Evolutionary conservation across 2,329 filamentous ascomycete species (phyloP), one percentile per base, ranked within the genome.

Genomic region (Talaromyces sp.): DNA sequence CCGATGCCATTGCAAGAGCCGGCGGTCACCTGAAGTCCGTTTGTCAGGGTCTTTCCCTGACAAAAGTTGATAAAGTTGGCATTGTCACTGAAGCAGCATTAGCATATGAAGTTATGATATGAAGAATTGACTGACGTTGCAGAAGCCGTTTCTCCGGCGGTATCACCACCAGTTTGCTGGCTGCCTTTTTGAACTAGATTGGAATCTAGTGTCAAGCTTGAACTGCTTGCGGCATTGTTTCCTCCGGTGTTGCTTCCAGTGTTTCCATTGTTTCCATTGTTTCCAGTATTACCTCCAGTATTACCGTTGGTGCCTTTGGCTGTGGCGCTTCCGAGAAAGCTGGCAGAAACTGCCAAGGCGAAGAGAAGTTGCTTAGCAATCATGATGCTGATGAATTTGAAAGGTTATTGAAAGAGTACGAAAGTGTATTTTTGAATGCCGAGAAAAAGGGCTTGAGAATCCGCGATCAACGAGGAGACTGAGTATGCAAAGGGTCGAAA

Each of bases 41-140:
- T 86, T 67, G 85, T 87, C 64, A 84, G 70, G 3, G 79, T 81
- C 72, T 84, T 81, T 67, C 83, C 84, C 6, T 77, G 72, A 71
- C 85, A 87, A 74, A 86, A 84, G 77, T 86, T 86, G 80, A 87
- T 86, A 74, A 87, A 87, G 76, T 87, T 87, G 72, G 80, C 79
- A 22, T 74, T 60, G 66, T 85, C 81, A 47, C 81, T 84, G 58
- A 13, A 37, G 70, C 33, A 25, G 41, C 71, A 67, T 64, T 56
- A 43, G 61, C 31, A 52, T 19, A n/a, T 22, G 56, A 33, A 19
- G 52, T 33, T 19, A 57, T 25, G 13, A 31, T 58, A 17, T 43
- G 52, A 25, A 56, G 15, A 6, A 33, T 39, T 25, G 27, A 69
- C 77, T 67, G 71, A 84, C 81, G 81, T 85, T 27, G 70, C 68